Percentiles rank a stretch among this genome's conserved stretches.
Evolutionary conservation across 306 rosid species (phyloP).

Genomic region (Dryas alaskensis): DNA sequence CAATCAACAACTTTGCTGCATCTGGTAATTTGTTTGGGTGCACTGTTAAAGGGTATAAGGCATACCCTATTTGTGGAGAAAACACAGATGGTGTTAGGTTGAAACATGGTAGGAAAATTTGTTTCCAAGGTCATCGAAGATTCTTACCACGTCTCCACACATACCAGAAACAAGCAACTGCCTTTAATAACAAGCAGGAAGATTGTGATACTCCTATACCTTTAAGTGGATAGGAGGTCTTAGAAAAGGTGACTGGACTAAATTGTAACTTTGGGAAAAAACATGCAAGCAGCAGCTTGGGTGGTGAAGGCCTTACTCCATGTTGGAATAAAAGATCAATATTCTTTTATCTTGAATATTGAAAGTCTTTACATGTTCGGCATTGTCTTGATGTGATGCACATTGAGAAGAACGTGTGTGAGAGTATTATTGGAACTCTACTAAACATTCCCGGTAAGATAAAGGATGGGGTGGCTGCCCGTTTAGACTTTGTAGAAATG

Average conservation of each 20-base stretch:
- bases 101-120: too few relatives aligned
- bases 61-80: too few relatives aligned
- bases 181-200: not conserved
- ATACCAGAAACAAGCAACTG: not conserved
- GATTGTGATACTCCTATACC: not conserved
- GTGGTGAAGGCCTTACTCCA: not conserved
- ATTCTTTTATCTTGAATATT: constrained; percentile 6
- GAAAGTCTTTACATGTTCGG: not conserved
- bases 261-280: not conserved
- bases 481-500: not conserved
- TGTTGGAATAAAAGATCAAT: constrained; percentile 11
- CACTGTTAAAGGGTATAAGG: too few relatives aligned
- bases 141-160: not conserved
- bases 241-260: too few relatives aligned
- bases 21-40: not conserved
- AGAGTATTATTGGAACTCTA: not conserved
- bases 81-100: too few relatives aligned
- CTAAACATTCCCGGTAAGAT: not conserved
- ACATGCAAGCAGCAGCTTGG: too few relatives aligned
- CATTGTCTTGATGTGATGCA: constrained; percentile 8
- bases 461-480: not conserved
- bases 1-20: too few relatives aligned
- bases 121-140: not conserved
- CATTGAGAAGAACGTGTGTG: constrained; percentile 5
- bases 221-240: not conserved